A percentile compares a stretch with the other conserved stretches of the same genome.
These are phyloP conservation scores for Pleurotus cornucopiae DNA, from an alignment of 768 basidiomycete species.

Conservation along the genomic window DNA sequence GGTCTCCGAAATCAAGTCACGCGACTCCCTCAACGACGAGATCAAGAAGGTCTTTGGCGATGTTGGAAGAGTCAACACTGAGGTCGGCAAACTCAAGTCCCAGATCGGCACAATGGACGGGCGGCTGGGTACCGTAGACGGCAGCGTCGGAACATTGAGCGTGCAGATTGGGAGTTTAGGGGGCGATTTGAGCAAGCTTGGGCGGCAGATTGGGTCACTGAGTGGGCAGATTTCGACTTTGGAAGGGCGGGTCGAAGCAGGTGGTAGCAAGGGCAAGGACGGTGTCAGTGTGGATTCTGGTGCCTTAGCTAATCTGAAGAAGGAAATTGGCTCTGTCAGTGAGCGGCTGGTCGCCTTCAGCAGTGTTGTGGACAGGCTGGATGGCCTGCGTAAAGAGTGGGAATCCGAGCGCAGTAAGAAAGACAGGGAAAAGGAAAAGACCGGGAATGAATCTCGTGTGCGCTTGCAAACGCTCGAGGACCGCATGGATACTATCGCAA, in stretches of 20 bases:
- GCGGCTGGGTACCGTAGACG: slow-evolving; percentile 36
- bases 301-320: background rate
- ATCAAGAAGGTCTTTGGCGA: slow-evolving; percentile 31
- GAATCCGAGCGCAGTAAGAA: background rate
- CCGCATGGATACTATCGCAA: slow-evolving; percentile 56
- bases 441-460: slow-evolving; percentile 54
- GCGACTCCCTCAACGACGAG: slow-evolving; percentile 48
- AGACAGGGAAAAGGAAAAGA: slow-evolving; percentile 11
- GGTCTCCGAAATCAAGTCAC: slow-evolving; percentile 47
- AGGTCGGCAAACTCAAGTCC: slow-evolving; percentile 30
- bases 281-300: slow-evolving; percentile 5
- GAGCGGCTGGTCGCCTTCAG: background rate
- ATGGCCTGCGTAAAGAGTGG: background rate
- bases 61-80: slow-evolving; percentile 16
- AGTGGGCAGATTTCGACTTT: slow-evolving; percentile 18
- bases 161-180: slow-evolving; percentile 37
- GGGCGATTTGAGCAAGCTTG: slow-evolving; percentile 8
- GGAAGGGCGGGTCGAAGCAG: slow-evolving; percentile 18
- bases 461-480: slow-evolving; percentile 59
- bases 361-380: background rate
- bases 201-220: slow-evolving; percentile 14
- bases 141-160: slow-evolving; percentile 6
- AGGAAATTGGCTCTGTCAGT: background rate
- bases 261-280: slow-evolving; percentile 9
- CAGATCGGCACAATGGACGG: slow-evolving; percentile 21